A percentile compares a stretch with the other conserved stretches of the same genome.
phyloP scores from a whole-genome alignment of 2,329 filamentous ascomycete genomes.

The Dactylellina parvicollis region DNA sequence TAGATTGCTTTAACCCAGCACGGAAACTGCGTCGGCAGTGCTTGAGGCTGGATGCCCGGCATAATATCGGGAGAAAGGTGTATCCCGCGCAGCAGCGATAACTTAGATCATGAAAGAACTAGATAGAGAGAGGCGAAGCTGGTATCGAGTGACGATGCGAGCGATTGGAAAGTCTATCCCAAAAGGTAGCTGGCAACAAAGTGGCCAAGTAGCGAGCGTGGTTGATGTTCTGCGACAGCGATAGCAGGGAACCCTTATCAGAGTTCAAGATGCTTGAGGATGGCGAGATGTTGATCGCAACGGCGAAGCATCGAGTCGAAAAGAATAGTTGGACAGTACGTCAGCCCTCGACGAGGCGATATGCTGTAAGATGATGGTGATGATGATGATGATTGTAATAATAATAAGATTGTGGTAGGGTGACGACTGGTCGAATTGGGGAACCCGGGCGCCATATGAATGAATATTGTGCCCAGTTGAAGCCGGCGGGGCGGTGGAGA shows the following conservation, averaged over 20 bases:
- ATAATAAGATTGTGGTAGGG: constrained; percentile 1
- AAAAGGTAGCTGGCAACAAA: background rate
- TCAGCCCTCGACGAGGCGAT: background rate
- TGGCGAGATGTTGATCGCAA: background rate
- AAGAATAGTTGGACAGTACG: background rate
- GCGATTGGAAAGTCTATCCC: background rate
- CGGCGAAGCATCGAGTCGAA: constrained; percentile 8
- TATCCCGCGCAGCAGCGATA: constrained; percentile 27
- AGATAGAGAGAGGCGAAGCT: background rate
- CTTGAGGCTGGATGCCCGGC: constrained; percentile 52
- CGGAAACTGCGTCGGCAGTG: constrained; percentile 66
- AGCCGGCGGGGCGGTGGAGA: constrained; percentile 7
- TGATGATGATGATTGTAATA: background rate
- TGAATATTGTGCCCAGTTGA: no score
- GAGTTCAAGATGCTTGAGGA: background rate
- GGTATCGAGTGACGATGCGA: background rate
- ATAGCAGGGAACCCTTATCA: constrained; percentile 6
- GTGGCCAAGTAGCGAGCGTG: background rate
- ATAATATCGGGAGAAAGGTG: constrained; percentile 12
- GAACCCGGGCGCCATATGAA: constrained; percentile 24
- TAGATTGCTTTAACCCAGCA: constrained; percentile 93
- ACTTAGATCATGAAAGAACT: constrained; percentile 1
- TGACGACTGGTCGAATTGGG: background rate
- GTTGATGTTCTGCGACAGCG: background rate
- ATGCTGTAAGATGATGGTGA: constrained; percentile 12